Conservation (phyloP, 2,329 filamentous ascomycete species). For the Ascochyta koolunga region DNA sequence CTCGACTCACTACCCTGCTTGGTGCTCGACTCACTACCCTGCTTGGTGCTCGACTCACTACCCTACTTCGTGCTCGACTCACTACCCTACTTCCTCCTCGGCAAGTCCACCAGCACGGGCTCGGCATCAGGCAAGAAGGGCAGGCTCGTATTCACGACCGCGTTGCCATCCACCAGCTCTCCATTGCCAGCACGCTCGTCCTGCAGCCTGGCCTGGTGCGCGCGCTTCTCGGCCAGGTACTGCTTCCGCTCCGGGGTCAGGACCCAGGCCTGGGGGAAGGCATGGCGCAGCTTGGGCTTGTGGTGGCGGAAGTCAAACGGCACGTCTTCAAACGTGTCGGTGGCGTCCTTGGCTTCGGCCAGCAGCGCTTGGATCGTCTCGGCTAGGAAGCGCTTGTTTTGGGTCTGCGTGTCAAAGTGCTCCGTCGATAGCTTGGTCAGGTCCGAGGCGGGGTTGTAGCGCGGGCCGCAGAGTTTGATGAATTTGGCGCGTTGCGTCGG, state of each 20-base stretch:
- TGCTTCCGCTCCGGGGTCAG: conserved; percentile 72
- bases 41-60: no score
- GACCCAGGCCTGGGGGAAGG: conserved; percentile 83
- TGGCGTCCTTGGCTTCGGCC: conserved; percentile 72
- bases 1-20: no score
- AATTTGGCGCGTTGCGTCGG: conserved; percentile 76
- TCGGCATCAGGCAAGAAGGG: conserved; percentile 28
- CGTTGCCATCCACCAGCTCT: conserved; percentile 60
- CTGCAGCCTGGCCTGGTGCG: conserved; percentile 61
- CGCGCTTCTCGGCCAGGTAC: conserved; percentile 68
- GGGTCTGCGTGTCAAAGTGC: conserved; percentile 82
- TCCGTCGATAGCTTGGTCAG: conserved; percentile 90
- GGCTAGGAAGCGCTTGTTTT: conserved; percentile 95
- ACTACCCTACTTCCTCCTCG: conserved; percentile 20
- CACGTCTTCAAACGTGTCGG: conserved; percentile 85
- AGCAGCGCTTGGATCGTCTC: conserved; percentile 78
- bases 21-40: no score
- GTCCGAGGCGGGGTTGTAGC: conserved; percentile 85
- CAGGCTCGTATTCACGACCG: conserved; percentile 45
- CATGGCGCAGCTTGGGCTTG: conserved; percentile 67
- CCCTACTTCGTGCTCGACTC: background rate
- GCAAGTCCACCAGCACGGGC: conserved; percentile 26
- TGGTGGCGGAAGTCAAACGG: conserved; percentile 90
- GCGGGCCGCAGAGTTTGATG: conserved; percentile 81
- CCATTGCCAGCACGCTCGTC: conserved; percentile 60